Conservation (phyloP, 78 protist species). For the slime mould (Dictyostelium discoideum) region DNA sequence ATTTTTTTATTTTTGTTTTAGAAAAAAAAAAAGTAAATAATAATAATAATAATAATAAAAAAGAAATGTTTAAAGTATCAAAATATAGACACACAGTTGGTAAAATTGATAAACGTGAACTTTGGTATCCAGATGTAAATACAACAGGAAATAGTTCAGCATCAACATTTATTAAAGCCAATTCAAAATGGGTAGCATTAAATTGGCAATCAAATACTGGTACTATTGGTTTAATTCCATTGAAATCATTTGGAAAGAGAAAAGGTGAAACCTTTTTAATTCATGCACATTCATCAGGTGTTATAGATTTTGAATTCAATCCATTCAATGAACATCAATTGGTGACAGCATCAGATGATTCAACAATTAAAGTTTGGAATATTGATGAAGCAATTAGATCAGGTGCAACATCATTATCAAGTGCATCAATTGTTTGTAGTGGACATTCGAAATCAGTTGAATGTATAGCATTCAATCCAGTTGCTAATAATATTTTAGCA, state of each 20-base stretch:
- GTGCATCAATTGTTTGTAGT: neutral
- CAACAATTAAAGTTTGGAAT: constrained; percentile 76
- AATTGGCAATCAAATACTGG: constrained; percentile 84
- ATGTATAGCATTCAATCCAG: constrained; percentile 59
- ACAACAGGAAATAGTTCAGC: constrained; percentile 29
- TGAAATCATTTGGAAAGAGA: constrained; percentile 56
- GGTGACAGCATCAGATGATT: constrained; percentile 81
- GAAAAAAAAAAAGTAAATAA: neutral
- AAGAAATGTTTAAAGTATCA: constrained; percentile 22
- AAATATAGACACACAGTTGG: constrained; percentile 61
- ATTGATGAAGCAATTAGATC: constrained; percentile 1
- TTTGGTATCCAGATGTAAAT: constrained; percentile 79
- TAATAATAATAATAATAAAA: neutral
- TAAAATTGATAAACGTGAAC: constrained; percentile 51
- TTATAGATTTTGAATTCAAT: constrained; percentile 76
- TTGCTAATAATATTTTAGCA: constrained; percentile 73
- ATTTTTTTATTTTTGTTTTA: too few relatives aligned
- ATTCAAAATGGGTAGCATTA: constrained; percentile 51
- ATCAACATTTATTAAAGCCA: constrained; percentile 28
- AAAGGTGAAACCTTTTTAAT: constrained; percentile 42
- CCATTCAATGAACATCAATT: constrained; percentile 69
- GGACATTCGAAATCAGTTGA: constrained; percentile 70
- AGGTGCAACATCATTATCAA: neutral
- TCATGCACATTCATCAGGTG: constrained; percentile 75
- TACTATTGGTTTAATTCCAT: constrained; percentile 70